Base-by-base conservation (phyloP, 2,329 filamentous ascomycete species). In the Xylariaceae sp. region DNA sequence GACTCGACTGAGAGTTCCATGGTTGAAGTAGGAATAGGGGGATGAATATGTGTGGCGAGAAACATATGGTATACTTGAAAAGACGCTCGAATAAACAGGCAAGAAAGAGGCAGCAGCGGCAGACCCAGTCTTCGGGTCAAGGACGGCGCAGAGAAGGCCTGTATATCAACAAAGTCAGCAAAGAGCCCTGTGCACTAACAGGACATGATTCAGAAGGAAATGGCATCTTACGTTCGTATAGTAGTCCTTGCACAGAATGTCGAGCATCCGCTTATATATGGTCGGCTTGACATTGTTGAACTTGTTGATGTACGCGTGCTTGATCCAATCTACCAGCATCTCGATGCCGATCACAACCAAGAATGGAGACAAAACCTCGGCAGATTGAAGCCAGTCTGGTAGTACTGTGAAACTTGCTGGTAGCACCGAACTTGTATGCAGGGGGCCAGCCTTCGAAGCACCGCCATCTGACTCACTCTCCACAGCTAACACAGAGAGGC, bases 61-160 rank as follows among this genome's bases (percentile, higher is more conserved):
- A 97, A 95, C 91, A 97, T 97, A 66, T 96, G 87, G 64, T 97
- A 98, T 6, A 91, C 96, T 62, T 98, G 93, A 33, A 97, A 78
- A 1, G 88, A 90, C 35, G 94, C 89, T 33, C 94, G 83, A 62
- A 98, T 93, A 65, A 98, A 96, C 36, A 98, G 81, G 54, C 90
- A 97, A 2, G 90, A 91, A 0, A 98, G 74, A 0, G 93, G 93
- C 35, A 98, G 86, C 22, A 97, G 84, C 0, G 93, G 93, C 1
- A 98, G 73, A 1, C 93, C 93, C 0, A 98, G 79, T 15, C 93
- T 81, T 44, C 90, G 87, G 3, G 89, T 95, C 2, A 98, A 72
- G 18, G 94, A 91, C 19, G 93, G 90, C 18, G 94, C 86, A 11
- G 84, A 82, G 59, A 98, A 98, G 3, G 91, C 91, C 83, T 87